Evolutionary conservation across 2,329 filamentous ascomycete genomes (phyloP).

Genomic region (Paecilomyces variotii): DNA sequence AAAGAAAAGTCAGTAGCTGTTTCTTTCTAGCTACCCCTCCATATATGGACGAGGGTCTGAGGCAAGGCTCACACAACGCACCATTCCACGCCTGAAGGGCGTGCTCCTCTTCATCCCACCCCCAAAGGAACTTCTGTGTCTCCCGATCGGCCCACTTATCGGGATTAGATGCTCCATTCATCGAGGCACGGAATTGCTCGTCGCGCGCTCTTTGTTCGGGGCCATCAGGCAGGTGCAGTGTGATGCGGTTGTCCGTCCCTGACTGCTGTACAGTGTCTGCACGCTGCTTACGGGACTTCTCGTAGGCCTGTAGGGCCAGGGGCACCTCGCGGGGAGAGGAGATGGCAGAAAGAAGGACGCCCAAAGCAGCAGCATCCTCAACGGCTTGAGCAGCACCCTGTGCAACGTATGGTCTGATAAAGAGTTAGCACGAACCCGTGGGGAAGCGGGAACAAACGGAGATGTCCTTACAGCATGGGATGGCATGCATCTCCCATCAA

Average conservation of each 20-base stretch:
- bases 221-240: constrained; percentile 31
- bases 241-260: constrained; percentile 26
- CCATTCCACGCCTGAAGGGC: constrained; percentile 24
- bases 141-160: constrained; percentile 61
- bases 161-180: constrained; percentile 30
- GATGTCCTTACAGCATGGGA: constrained; percentile 35
- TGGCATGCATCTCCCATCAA: constrained; percentile 37
- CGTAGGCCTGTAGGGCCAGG: constrained; percentile 27
- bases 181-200: constrained; percentile 26
- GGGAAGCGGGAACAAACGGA: neutral
- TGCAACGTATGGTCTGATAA: constrained; percentile 24
- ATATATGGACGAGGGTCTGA: neutral
- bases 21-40: neutral
- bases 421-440: constrained; percentile 2
- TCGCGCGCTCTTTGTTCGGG: constrained; percentile 34
- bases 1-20: neutral
- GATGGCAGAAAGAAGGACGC: constrained; percentile 25
- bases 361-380: constrained; percentile 34
- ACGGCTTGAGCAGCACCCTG: constrained; percentile 43
- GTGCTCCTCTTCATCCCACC: constrained; percentile 28
- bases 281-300: constrained; percentile 30
- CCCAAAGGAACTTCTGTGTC: constrained; percentile 45
- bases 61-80: constrained; percentile 11
- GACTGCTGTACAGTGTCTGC: constrained; percentile 32
- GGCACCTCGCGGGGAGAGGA: constrained; percentile 24